Conservation (phyloP, 140 eudicot genomes). For the Senecio squalidus region DNA sequence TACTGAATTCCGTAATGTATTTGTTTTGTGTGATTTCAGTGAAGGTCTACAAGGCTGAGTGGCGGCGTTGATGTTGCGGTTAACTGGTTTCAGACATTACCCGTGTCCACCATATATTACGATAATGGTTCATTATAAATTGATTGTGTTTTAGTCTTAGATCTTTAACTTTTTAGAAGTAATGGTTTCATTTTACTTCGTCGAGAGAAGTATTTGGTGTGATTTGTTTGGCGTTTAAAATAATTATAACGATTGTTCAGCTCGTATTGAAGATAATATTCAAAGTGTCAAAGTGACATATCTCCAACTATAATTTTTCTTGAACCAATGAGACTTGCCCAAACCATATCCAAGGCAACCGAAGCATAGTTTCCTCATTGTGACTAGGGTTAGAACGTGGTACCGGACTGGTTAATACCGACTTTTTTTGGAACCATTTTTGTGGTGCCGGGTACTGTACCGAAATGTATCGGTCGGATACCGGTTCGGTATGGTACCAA, state of each 20-base stretch:
- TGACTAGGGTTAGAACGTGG: too few species aligned
- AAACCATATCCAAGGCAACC: too few species aligned
- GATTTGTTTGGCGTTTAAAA: constrained; percentile 10
- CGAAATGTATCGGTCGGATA: too few species aligned
- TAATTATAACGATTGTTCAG: not conserved
- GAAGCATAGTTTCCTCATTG: too few species aligned
- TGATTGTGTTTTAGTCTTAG: constrained; percentile 6
- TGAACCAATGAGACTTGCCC: too few species aligned
- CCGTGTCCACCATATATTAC: not conserved
- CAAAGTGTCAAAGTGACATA: too few species aligned
- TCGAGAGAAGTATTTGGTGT: constrained; percentile 4
- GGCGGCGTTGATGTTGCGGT: constrained; percentile 24
- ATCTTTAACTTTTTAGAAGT: not conserved
- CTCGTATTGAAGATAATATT: not conserved
- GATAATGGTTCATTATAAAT: not conserved
- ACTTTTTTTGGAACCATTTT: too few species aligned
- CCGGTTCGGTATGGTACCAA: too few species aligned
- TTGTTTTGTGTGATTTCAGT: constrained; percentile 7
- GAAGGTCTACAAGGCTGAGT: constrained; percentile 25
- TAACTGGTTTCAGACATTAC: constrained; percentile 5
- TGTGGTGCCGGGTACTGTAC: too few species aligned
- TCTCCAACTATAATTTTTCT: too few species aligned
- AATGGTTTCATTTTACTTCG: not conserved
- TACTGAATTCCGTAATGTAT: not conserved
- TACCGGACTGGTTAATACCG: too few species aligned